Base-by-base conservation (phyloP, 2,329 filamentous ascomycete genomes). In the Colletotrichum sansevieriae region DNA sequence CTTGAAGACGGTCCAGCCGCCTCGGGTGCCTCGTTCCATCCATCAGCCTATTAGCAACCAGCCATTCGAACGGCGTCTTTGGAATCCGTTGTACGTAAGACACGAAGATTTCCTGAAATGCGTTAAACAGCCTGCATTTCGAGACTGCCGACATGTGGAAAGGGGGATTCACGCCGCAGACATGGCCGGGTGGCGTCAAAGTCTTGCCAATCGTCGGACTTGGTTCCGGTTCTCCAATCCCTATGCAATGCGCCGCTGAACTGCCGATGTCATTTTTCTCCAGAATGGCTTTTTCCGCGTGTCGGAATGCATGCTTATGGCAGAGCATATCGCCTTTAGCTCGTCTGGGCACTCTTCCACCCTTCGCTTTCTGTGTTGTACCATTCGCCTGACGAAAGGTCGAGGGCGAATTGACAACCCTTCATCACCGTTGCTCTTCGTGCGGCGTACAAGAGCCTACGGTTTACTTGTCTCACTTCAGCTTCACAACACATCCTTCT, bases 151-250 rank as follows among this genome's bases (percentile, higher is more conserved):
- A 37, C 35, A 33, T 35, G 13, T 18, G 22, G 22, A 13, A 11
- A 43, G 29, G 37, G 52, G 22, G 20, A 22, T 41, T 55, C n/a
- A 41, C 39, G 20, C 41, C 59, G 41, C 35, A n/a, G 41, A 49
- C 35, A 49, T 18, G 57, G 41, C 39, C 41, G 47, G 43, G 54
- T 65, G 63, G 57, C 49, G 41, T 56, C 44, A 20, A 33, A 18
- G 41, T 49, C 47, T 41, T 41, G 43, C 41, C 22, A 49, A 43
- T 18, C 12, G 35, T 49, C 49, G 49, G 63, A 62, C 49, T 13
- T 49, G 18, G 35, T 55, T 62, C 63, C 63, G 63, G 22, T 49
- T 33, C 15, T 47, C 63, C 47, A 49, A 66, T 66, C 49, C 25
- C 58, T 37, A 47, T 18, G 49, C 13, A 63, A 41, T 20, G 15